These are phyloP conservation scores for Diaporthe citri DNA, from an alignment of 2,329 filamentous ascomycete genomes.

Conservation along the genomic window DNA sequence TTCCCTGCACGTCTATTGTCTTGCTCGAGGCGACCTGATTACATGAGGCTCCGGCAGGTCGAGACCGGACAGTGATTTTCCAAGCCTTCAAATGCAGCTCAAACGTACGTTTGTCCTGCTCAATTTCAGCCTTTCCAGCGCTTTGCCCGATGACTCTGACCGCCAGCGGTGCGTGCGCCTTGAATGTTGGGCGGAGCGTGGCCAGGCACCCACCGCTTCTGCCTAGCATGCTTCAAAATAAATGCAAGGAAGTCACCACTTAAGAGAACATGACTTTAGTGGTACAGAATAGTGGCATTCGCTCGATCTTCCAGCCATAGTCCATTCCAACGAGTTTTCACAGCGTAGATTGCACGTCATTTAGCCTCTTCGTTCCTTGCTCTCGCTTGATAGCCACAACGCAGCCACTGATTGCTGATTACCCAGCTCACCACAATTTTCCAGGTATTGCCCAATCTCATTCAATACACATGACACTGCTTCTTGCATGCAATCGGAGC, in stretches of 20 bases:
- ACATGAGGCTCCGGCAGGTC: not conserved
- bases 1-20: not conserved
- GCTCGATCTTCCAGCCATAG: not conserved
- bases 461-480: not conserved
- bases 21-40: not conserved
- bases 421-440: not conserved
- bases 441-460: not conserved
- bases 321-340: too few relatives aligned
- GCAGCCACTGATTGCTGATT: too few relatives aligned
- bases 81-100: too few relatives aligned
- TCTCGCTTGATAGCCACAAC: not conserved
- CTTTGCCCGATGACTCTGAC: not conserved
- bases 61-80: not conserved
- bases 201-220: not conserved
- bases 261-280: not conserved
- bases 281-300: too few relatives aligned
- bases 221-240: not conserved
- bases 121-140: too few relatives aligned
- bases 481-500: not conserved
- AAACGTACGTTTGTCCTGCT: not conserved
- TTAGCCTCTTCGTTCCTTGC: not conserved
- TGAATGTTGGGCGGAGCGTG: not conserved
- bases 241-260: not conserved
- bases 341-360: not conserved
- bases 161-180: not conserved